These are phyloP conservation scores for Populus tomentosa DNA, from an alignment of 441 rosid genomes.

Conservation along the genomic window DNA sequence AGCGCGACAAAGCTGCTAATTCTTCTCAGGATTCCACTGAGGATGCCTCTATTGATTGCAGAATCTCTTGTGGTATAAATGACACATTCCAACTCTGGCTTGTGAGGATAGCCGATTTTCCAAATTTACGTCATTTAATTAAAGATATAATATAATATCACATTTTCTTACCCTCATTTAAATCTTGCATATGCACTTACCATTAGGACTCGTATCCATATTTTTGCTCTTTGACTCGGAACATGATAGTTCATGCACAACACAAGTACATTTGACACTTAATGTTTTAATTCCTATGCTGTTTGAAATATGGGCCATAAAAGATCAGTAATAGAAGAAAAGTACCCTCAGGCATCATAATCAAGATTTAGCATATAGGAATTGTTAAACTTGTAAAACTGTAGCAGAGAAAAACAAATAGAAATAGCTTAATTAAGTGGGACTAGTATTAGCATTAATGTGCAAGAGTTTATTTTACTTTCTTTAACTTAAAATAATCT, in stretches of 20 bases:
- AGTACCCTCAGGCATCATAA: not conserved
- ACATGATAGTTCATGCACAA: not conserved
- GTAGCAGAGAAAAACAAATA: too few relatives aligned
- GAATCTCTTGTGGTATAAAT: constrained; percentile 61
- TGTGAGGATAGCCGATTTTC: not conserved
- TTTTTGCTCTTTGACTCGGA: not conserved
- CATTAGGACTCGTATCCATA: not conserved
- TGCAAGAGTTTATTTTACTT: not conserved
- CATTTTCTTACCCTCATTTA: constrained; percentile 12
- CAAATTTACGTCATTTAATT: not conserved
- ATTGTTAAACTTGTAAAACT: too few relatives aligned
- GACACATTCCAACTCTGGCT: not conserved
- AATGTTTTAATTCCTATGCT: not conserved
- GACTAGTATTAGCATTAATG: not conserved
- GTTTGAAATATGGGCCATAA: not conserved
- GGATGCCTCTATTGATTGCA: constrained; percentile 69
- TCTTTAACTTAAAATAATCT: not conserved
- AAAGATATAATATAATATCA: not conserved
- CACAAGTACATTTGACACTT: not conserved
- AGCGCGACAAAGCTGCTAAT: constrained; percentile 32
- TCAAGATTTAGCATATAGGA: not conserved
- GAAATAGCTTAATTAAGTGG: not conserved
- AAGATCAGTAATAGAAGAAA: too few relatives aligned
- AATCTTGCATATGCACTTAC: not conserved
- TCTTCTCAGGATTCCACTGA: constrained; percentile 53